Conservation (phyloP, 208 protist genomes). For the Trypanosoma congolense region DNA sequence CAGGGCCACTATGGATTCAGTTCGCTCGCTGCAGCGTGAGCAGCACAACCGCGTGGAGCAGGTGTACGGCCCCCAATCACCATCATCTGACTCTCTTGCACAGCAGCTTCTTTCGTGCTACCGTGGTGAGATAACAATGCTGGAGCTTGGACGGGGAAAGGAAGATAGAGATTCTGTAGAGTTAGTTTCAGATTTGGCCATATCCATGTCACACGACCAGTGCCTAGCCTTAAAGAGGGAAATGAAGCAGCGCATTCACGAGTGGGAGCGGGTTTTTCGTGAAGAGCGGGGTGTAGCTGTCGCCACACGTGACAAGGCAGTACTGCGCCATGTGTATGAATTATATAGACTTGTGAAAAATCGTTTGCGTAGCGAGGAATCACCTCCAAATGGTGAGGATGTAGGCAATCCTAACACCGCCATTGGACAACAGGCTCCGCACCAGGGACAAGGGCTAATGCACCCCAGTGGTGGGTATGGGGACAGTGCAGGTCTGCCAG, state of each 20-base stretch:
- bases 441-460: neutral
- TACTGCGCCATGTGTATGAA: constrained; percentile 77
- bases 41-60: constrained; percentile 73
- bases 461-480: neutral
- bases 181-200: constrained; percentile 26
- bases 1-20: constrained; percentile 51
- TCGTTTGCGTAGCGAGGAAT: constrained; percentile 39
- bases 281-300: constrained; percentile 66
- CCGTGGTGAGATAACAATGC: constrained; percentile 62
- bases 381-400: constrained; percentile 9
- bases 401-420: constrained; percentile 13
- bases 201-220: constrained; percentile 49
- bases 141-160: constrained; percentile 49
- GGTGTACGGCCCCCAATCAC: constrained; percentile 45
- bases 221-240: constrained; percentile 76
- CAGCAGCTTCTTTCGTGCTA: constrained; percentile 63
- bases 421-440: constrained; percentile 3
- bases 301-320: constrained; percentile 59
- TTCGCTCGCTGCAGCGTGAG: constrained; percentile 66
- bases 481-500: neutral
- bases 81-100: constrained; percentile 53
- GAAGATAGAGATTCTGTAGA: constrained; percentile 18
- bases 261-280: constrained; percentile 75
- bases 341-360: constrained; percentile 76
- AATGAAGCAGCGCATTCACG: constrained; percentile 87